Evolutionary conservation across 176 grass and related monocot species (phyloP).

Genomic region (Oryza glaberrima): DNA sequence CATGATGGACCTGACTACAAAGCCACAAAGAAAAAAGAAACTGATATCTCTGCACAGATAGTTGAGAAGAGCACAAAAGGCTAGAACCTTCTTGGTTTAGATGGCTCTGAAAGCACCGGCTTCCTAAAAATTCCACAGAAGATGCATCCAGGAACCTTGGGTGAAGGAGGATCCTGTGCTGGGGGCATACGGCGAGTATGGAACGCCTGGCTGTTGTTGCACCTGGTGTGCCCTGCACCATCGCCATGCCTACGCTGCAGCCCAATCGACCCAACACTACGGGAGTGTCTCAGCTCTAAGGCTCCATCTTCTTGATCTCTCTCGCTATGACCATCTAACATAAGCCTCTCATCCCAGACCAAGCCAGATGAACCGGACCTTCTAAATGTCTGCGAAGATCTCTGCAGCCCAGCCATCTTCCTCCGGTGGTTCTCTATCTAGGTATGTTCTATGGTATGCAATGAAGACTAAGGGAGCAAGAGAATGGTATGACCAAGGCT

Average conservation of each 20-base stretch:
- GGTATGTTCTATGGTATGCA: not conserved
- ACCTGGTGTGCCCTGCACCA: not conserved
- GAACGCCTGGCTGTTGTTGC: conserved; percentile 16
- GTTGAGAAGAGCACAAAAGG: not conserved
- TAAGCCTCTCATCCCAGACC: conserved; percentile 62
- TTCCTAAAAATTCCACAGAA: conserved; percentile 63
- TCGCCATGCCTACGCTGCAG: conserved; percentile 18
- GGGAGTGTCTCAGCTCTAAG: conserved; percentile 51
- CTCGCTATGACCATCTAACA: not conserved
- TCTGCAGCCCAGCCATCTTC: conserved; percentile 57
- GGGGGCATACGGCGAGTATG: conserved; percentile 34
- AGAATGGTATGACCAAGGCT: not conserved
- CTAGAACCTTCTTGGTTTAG: conserved; percentile 50
- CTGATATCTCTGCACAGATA: not conserved
- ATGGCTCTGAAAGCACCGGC: not conserved
- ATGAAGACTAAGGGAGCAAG: not conserved
- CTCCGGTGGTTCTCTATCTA: conserved; percentile 20
- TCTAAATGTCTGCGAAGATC: conserved; percentile 67
- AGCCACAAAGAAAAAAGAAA: conserved; percentile 19
- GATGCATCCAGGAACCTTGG: conserved; percentile 56
- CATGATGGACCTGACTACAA: not conserved
- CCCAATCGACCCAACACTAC: conserved; percentile 38
- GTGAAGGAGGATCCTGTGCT: conserved; percentile 45
- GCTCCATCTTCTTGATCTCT: conserved; percentile 28
- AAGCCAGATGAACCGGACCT: conserved; percentile 73